Conservation (phyloP, 257 asterid species). For the Nicotiana paniculata region DNA sequence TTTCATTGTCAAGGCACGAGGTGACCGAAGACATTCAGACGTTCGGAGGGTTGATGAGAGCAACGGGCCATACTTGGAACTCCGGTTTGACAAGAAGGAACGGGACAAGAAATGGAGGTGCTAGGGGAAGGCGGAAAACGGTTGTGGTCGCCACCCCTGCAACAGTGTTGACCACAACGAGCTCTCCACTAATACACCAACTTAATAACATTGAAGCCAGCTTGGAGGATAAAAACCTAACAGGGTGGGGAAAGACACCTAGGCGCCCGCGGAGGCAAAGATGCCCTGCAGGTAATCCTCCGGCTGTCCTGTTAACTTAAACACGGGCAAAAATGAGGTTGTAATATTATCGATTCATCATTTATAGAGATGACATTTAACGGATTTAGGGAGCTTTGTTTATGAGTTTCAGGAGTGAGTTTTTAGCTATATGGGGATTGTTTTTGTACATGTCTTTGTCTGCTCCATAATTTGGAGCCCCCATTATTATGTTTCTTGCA, state of each 20-base stretch:
- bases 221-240: conserved; percentile 76
- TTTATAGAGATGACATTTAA: conserved; percentile 28
- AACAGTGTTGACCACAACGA: conserved; percentile 22
- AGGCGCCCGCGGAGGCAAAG: conserved; percentile 96
- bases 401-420: conserved; percentile 26
- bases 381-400: conserved; percentile 26
- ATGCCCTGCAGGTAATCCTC: conserved; percentile 63
- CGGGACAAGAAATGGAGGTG: conserved; percentile 49
- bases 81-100: conserved; percentile 63
- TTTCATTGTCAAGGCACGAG: conserved; percentile 73
- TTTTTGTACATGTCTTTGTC: conserved; percentile 61
- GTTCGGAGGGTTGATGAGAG: conserved; percentile 88
- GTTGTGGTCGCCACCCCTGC: conserved; percentile 41
- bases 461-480: conserved; percentile 25
- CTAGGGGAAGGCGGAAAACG: conserved; percentile 57
- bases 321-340: conserved; percentile 21
- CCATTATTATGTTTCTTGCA: conserved; percentile 18
- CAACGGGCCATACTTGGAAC: conserved; percentile 75
- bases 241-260: conserved; percentile 99
- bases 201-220: conserved; percentile 43
- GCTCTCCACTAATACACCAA: conserved; percentile 41
- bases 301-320: conserved; percentile 48
- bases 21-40: conserved; percentile 92
- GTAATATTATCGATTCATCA: conserved; percentile 16
- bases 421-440: conserved; percentile 28